Conservation (phyloP, 116 monocot species). For the Zostera marina region DNA sequence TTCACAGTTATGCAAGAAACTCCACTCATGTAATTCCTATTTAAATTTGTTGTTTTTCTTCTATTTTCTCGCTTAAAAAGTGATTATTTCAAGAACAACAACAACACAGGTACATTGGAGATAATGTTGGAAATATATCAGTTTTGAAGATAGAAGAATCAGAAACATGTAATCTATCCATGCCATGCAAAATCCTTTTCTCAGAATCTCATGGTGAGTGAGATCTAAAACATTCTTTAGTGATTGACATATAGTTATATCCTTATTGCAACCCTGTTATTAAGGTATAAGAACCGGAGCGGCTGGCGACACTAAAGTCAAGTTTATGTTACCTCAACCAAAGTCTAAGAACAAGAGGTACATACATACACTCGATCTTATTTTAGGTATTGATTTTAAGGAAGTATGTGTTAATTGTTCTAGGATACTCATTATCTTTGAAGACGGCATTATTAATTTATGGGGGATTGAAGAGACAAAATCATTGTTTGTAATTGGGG, state of each 20-base stretch:
- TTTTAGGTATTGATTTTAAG: too few species aligned
- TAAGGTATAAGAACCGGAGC: slow-evolving; percentile 25
- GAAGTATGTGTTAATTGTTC: slow-evolving; percentile 1
- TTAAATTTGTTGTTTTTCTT: slow-evolving; percentile 1
- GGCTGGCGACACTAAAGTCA: slow-evolving; percentile 24
- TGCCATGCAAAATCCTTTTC: slow-evolving; percentile 64
- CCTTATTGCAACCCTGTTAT: background rate
- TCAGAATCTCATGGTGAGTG: slow-evolving; percentile 52
- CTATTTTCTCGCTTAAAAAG: background rate
- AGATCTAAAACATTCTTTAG: background rate
- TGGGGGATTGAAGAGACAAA: slow-evolving; percentile 73
- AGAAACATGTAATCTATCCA: slow-evolving; percentile 20
- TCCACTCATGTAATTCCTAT: slow-evolving; percentile 58
- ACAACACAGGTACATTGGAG: slow-evolving; percentile 52
- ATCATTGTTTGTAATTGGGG: slow-evolving; percentile 33
- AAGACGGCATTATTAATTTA: slow-evolving; percentile 52
- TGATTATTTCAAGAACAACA: background rate
- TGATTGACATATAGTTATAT: background rate
- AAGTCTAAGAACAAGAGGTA: slow-evolving; percentile 61
- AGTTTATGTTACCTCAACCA: slow-evolving; percentile 53
- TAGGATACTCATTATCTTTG: slow-evolving; percentile 74
- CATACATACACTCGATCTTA: background rate
- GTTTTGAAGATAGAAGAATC: slow-evolving; percentile 55
- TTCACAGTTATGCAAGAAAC: slow-evolving; percentile 44
- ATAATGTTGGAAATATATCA: slow-evolving; percentile 43